Evolutionary conservation across 345 rosid genomes (phyloP).

Genomic region (Mallotus nudiflorus): DNA sequence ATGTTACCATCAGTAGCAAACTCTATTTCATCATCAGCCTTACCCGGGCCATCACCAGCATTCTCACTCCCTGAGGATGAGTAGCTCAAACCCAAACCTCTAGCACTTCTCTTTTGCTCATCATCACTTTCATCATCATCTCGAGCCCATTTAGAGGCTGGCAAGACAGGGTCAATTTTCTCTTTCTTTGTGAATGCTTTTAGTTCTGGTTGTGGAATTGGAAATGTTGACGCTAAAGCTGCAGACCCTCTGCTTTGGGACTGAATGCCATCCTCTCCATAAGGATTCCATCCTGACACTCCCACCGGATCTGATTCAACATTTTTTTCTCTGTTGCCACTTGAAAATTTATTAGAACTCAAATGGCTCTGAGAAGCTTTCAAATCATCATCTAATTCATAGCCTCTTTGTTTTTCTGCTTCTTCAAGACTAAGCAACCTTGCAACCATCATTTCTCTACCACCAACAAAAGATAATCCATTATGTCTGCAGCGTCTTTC

Average conservation of each 20-base stretch:
- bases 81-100: constrained; percentile 66
- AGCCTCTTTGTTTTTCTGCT: constrained; percentile 86
- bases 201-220: constrained; percentile 67
- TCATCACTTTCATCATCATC: constrained; percentile 93
- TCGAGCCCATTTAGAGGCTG: constrained; percentile 94
- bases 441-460: constrained; percentile 97
- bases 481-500: constrained; percentile 98
- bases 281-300: constrained; percentile 46
- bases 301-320: constrained; percentile 47
- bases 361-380: constrained; percentile 56
- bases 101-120: constrained; percentile 60
- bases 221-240: constrained; percentile 41
- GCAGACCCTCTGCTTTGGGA: constrained; percentile 42
- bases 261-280: constrained; percentile 47
- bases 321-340: constrained; percentile 51
- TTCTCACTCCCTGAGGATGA: constrained; percentile 91
- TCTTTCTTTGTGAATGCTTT: constrained; percentile 66
- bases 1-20: constrained; percentile 47
- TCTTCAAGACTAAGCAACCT: constrained; percentile 91
- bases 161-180: constrained; percentile 72
- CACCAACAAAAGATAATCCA: constrained; percentile 95
- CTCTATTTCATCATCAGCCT: constrained; percentile 70
- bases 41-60: constrained; percentile 57
- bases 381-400: constrained; percentile 72
- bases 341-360: constrained; percentile 46